Evolutionary conservation across 148 eudicot genomes (phyloP), one percentile per base, ranked within the genome.

Genomic region (Vaccinium myrtillus): DNA sequence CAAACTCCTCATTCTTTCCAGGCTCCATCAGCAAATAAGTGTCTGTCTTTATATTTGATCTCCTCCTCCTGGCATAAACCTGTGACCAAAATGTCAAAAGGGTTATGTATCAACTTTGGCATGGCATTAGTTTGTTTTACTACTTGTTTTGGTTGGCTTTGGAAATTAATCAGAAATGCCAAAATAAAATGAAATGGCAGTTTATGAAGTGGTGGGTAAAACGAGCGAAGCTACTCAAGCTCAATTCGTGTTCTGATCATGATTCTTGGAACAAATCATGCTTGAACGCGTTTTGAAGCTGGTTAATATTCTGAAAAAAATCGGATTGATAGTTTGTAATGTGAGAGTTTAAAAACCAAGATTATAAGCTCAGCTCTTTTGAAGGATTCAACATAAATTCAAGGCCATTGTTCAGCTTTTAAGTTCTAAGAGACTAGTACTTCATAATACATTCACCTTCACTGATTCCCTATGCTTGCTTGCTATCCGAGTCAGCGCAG

Each of bases 1-100:
- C 93, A 79, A 96, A 94, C 88, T 93, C 92, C 85, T 96, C 96
- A 2, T 25, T 88, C 81, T 83, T 88, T 25, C 96, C 98, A 6
- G 98, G 98, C 88, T 96, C 98, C 91, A 96, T 84, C 75, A 93
- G 82, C 3, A 95, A 94, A 59, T 94, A 95, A 0, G 96, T 91
- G 19, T 89, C 95, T 14, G 91, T 84, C 36, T 90, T 81, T 30
- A 84, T 86, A 58, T 93, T 88, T 46, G 94, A 87, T 77, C 94
- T 89, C 89, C 95, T 90, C 89, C 98, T 90, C 89, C 98, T 83
- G 14, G 90, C 91, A 69, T 21, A 81, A 8, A 82, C 51, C 90
- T 88, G 75, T 48, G 16, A 58, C 74, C 49, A 25, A 51, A 54
- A 11, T 9, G 21, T 14, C 65, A 13, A 13, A 21, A 1, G 21